Conservation (phyloP, 1,139 yeast species). For the Sugiyamaella novakii region DNA sequence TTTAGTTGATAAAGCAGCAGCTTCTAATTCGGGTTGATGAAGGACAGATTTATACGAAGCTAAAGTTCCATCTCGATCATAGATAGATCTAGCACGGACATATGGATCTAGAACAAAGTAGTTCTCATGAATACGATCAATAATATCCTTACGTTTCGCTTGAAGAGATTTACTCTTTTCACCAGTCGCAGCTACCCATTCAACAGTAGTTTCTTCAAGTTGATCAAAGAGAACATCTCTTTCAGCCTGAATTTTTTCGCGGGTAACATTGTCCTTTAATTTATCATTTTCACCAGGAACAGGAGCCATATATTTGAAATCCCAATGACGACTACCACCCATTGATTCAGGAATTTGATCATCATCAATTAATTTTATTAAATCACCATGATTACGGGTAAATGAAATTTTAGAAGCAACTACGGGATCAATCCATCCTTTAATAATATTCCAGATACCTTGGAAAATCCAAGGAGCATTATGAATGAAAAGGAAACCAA, state of each 20-base stretch:
- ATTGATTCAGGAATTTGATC: conserved; percentile 59
- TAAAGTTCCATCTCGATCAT: conserved; percentile 60
- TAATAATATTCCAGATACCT: conserved; percentile 82
- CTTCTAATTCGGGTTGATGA: conserved; percentile 24
- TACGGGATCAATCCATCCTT: conserved; percentile 86
- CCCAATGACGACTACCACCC: conserved; percentile 66
- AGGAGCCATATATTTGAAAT: conserved; percentile 60
- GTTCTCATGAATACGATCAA: conserved; percentile 54
- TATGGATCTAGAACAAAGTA: conserved; percentile 71
- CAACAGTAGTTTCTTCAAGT: conserved; percentile 60
- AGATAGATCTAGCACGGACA: conserved; percentile 65
- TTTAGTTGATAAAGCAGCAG: conserved; percentile 19
- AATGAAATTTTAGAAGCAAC: conserved; percentile 80
- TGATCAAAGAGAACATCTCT: conserved; percentile 52
- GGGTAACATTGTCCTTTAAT: conserved; percentile 47
- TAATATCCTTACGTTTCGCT: conserved; percentile 52
- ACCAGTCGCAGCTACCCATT: conserved; percentile 59
- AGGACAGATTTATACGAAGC: conserved; percentile 33
- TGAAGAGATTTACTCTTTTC: conserved; percentile 49
- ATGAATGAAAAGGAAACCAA: conserved; percentile 74
- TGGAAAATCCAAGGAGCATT: conserved; percentile 91
- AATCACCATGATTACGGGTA: conserved; percentile 62
- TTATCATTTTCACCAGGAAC: conserved; percentile 51
- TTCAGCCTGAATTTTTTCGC: conserved; percentile 48
- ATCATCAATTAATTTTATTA: conserved; percentile 56